Base-by-base conservation (phyloP, 192 early-diverging fungal genomes). In the Linderina pennispora region DNA sequence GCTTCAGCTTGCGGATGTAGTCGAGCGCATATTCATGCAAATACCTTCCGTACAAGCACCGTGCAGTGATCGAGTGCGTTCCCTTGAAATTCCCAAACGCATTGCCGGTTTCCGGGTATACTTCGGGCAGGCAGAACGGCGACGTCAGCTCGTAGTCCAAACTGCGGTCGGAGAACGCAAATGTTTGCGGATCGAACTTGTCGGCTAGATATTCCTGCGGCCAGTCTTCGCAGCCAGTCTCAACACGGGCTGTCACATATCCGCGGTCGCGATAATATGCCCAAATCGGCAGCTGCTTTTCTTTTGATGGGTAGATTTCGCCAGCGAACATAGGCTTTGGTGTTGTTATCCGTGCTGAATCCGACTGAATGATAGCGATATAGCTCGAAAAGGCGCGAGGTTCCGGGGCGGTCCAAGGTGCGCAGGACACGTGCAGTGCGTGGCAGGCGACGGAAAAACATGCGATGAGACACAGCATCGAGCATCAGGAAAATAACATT, bases 121-220 rank as follows among this genome's bases (percentile, higher is more conserved):
- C 76, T 15, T 77, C 76, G 21, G 78, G 76, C 32, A 77, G 11
- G 28, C 78, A 80, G 40, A 80, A 80, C 8, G 78, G 78, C 21
- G 76, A 52, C 0, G 72, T 44, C 15, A 80, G 58, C 48, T 80
- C 78, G 36, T 80, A 76, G 23, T 80, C 78, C 11, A 70, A 37
- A 8, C 55, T 62, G 34, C 66, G 59, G 15, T 51, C 51, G 18
- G 59, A 50, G 1, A 62, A 55, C 8, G 55, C 43, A 44, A 58
- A 76, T 9, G 57, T 52, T 8, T 71, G 47, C 2, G 35, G 36
- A 0, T 28, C n/a, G n/a, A 28, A 62, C 13, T 54, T 47, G n/a
- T 19, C 2, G 5, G 62, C 63, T 8, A 46, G 50, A 33, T 70
- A 80, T 16, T 69, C 60, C 10, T 57, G 60, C 25, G 65, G 56